A percentile compares a stretch with the other conserved stretches of the same genome.
Conservation (phyloP, 768 basidiomycete species). For the Panus rudis region DNA sequence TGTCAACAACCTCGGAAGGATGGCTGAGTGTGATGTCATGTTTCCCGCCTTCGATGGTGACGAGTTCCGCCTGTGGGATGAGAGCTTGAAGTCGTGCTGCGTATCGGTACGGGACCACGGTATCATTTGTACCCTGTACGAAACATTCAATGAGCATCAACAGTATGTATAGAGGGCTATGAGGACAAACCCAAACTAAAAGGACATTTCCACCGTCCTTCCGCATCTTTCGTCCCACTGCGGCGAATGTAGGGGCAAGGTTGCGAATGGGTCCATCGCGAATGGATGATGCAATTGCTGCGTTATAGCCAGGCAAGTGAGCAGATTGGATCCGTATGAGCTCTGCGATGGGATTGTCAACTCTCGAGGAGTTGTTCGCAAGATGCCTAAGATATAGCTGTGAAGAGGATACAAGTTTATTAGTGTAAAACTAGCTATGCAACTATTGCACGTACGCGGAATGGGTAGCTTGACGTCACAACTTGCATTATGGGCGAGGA, state of each 20-base stretch:
- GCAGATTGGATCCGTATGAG: slow-evolving; percentile 76
- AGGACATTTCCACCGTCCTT: slow-evolving; percentile 45
- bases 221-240: slow-evolving; percentile 28
- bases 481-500: slow-evolving; percentile 69
- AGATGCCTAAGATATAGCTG: slow-evolving; percentile 29
- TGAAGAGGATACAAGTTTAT: neutral
- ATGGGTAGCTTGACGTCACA: slow-evolving; percentile 53
- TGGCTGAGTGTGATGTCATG: slow-evolving; percentile 37
- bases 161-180: neutral
- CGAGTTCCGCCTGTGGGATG: slow-evolving; percentile 37
- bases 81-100: slow-evolving; percentile 38
- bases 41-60: slow-evolving; percentile 43
- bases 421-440: neutral
- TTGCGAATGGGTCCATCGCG: slow-evolving; percentile 69
- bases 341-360: slow-evolving; percentile 27
- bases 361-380: slow-evolving; percentile 21
- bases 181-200: slow-evolving; percentile 51
- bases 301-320: slow-evolving; percentile 66
- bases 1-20: slow-evolving; percentile 14
- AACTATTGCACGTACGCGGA: slow-evolving; percentile 39
- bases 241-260: slow-evolving; percentile 44
- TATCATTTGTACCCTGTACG: slow-evolving; percentile 50
- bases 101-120: slow-evolving; percentile 49
- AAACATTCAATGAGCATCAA: neutral
- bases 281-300: slow-evolving; percentile 69